Percentiles rank a stretch among this genome's conserved stretches.
phyloP scores from a whole-genome alignment of 139 green algal species.

The Deuterostichococcus epilithicus region DNA sequence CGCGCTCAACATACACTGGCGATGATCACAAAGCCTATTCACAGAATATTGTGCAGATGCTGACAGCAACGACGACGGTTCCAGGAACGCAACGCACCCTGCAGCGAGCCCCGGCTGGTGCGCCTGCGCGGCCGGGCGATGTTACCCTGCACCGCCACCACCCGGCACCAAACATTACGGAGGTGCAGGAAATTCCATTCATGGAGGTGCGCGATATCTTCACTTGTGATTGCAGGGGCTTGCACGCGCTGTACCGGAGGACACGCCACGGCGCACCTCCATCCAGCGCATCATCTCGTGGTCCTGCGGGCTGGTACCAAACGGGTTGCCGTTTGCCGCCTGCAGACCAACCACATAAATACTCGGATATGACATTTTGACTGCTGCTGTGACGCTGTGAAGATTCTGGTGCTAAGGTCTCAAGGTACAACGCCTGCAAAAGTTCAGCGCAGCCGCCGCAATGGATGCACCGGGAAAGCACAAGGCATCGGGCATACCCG shows the following conservation, averaged over 20 bases:
- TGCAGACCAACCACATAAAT: slow-evolving; percentile 3
- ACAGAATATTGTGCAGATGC: neutral
- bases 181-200: neutral
- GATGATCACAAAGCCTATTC: neutral
- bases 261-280: slow-evolving; percentile 7
- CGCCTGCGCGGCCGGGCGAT: neutral
- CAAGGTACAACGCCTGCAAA: neutral
- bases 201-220: neutral
- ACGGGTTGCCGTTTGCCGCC: neutral
- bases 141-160: neutral
- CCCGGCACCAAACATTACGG: too few species aligned
- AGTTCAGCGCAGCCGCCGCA: neutral
- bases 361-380: neutral
- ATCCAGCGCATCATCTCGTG: slow-evolving; percentile 46
- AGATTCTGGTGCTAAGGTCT: neutral
- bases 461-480: neutral
- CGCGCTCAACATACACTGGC: neutral
- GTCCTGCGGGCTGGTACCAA: slow-evolving; percentile 39
- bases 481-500: neutral
- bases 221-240: neutral
- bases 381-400: neutral
- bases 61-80: neutral
- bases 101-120: slow-evolving; percentile 1
- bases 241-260: neutral
- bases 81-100: neutral